Conservation (phyloP, 768 basidiomycete species). For the Mycena capillaripes region DNA sequence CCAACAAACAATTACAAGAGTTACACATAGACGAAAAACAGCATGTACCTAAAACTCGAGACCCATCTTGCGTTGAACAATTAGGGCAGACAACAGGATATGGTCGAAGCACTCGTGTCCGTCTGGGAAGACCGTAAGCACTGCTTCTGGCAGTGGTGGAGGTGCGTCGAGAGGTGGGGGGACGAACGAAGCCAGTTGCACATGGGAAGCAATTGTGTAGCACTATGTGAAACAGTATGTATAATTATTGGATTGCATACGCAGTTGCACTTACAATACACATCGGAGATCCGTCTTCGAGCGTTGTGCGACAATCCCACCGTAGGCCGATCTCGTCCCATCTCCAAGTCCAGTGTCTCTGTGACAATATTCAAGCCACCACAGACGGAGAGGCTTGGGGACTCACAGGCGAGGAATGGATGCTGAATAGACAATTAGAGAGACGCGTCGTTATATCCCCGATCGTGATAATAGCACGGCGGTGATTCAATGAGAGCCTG, state of each 20-base stretch:
- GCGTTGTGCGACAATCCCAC: constrained; percentile 61
- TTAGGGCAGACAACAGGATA: constrained; percentile 58
- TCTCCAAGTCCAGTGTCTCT: constrained; percentile 60
- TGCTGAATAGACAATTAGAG: constrained; percentile 52
- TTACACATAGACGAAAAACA: too few species aligned
- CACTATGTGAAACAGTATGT: constrained; percentile 42
- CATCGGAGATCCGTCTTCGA: constrained; percentile 63
- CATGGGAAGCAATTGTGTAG: constrained; percentile 42
- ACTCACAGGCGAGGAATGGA: constrained; percentile 50
- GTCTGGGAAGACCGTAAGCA: constrained; percentile 60
- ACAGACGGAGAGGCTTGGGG: background rate
- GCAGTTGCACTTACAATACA: constrained; percentile 51
- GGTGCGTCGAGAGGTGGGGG: constrained; percentile 62
- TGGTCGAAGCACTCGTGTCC: constrained; percentile 61
- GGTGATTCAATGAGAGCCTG: constrained; percentile 58
- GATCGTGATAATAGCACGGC: constrained; percentile 56
- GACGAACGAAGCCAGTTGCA: constrained; percentile 60
- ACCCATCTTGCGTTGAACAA: constrained; percentile 56
- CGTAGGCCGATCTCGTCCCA: constrained; percentile 51
- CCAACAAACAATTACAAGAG: too few species aligned
- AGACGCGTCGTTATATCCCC: constrained; percentile 56
- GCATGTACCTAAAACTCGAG: constrained; percentile 28
- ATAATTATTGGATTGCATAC: background rate
- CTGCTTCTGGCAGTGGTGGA: constrained; percentile 61
- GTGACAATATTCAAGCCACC: background rate